phyloP scores from a whole-genome alignment of 139 green algal genomes.

The Pleodorina starrii region DNA sequence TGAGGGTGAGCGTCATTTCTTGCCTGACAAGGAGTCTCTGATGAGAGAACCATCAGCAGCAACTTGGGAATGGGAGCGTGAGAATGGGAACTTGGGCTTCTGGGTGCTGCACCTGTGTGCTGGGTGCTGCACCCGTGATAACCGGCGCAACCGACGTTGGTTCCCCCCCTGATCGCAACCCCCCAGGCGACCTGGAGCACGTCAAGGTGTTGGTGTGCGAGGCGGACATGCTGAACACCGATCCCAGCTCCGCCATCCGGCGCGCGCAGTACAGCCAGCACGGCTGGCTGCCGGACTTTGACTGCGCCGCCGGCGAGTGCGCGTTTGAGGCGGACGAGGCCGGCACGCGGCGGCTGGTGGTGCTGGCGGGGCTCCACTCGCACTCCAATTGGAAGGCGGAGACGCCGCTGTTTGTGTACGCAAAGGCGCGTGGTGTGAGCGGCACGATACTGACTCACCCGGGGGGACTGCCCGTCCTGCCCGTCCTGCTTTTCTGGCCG shows the following conservation, averaged over 20 bases:
- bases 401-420: slow-evolving; percentile 42
- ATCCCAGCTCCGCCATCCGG: slow-evolving; percentile 15
- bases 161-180: neutral
- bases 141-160: too few species aligned
- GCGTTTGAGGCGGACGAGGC: neutral
- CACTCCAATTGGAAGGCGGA: slow-evolving; percentile 4
- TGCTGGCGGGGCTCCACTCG: neutral
- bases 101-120: too few species aligned
- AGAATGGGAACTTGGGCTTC: too few species aligned
- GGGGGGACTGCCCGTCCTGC: too few species aligned
- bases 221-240: neutral
- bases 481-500: too few species aligned
- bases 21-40: too few species aligned
- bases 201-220: slow-evolving; percentile 43
- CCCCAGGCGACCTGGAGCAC: slow-evolving; percentile 43
- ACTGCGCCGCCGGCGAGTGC: slow-evolving; percentile 31
- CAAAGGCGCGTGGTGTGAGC: too few species aligned
- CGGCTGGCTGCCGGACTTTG: slow-evolving; percentile 42
- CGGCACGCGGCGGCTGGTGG: slow-evolving; percentile 9
- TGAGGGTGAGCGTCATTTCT: neutral
- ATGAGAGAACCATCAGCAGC: neutral
- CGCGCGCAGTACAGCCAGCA: slow-evolving; percentile 46
- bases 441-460: too few species aligned
- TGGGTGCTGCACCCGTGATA: too few species aligned
- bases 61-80: too few species aligned